Evolutionary conservation across 345 rosid genomes (phyloP), one percentile per base, ranked within the genome.

Genomic region (Salix viminalis): DNA sequence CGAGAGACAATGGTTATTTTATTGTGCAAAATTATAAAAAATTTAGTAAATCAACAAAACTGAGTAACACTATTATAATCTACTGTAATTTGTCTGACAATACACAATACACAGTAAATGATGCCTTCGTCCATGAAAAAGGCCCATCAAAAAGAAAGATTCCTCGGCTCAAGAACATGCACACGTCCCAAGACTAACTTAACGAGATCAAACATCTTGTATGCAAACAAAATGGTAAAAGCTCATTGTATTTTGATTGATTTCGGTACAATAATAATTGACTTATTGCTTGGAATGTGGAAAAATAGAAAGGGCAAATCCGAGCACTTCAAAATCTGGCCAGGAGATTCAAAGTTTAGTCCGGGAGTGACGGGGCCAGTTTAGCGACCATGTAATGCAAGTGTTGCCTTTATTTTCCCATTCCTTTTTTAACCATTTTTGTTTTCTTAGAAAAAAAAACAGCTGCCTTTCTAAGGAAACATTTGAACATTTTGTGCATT

Each of bases 401-500:
- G 16, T 30, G 11, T 71, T 67, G 34, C 60, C 65, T 65, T 41
- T 68, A 26, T 44, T 48, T 73, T 54, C 5, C 26, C 36, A 42
- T 70, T 67, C 54, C 37, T 66, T 28, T 32, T 67, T 7, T 10
- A 28, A 36, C 26, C 19, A 28, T 66, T 67, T 54, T 28, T 34
- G 37, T 69, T 36, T 69, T 76, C 71, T 5, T 56, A 41, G 12
- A 41, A 39, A 9, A 39, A 39, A 19, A 74, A 60, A 26, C 44
- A 64, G 70, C 71, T 67, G 37, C 71, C 72, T 74, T 78, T 64
- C 54, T 41, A 67, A 60, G 62, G 56, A 80, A 52, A 60, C 48
- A 60, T 65, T 50, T 79, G 67, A 81, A 76, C 44, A 10, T 58
- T 10, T 58, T 41, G 1, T 41, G 44, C 10, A 41, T 10, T 41